Conservation (phyloP, 257 asterid genomes). For the Ocimum tenuiflorum region DNA sequence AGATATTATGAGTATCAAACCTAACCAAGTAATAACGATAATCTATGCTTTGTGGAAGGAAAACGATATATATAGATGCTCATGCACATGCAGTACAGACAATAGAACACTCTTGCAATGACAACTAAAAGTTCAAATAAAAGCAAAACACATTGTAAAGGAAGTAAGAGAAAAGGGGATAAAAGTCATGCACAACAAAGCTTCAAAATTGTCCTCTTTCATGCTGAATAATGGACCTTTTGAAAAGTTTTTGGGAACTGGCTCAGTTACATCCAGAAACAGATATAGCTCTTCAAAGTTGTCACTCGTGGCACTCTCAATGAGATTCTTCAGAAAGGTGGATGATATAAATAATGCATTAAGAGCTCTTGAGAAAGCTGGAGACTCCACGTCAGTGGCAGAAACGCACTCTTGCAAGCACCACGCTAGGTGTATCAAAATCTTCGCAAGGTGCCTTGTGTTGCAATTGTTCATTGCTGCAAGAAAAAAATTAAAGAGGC, state of each 20-base stretch:
- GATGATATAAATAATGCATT: conserved; percentile 79
- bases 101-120: background rate
- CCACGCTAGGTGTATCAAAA: conserved; percentile 74
- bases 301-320: conserved; percentile 66
- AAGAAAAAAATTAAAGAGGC: conserved; percentile 15
- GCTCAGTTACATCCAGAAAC: conserved; percentile 60
- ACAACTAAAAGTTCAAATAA: too few species aligned
- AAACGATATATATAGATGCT: background rate
- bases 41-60: background rate
- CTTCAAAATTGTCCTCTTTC: background rate
- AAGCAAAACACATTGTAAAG: background rate
- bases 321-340: conserved; percentile 68
- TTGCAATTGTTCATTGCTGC: conserved; percentile 70
- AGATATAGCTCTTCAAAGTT: conserved; percentile 70
- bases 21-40: background rate
- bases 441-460: conserved; percentile 89
- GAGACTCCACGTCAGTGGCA: conserved; percentile 44
- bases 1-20: background rate
- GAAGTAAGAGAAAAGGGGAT: conserved; percentile 41
- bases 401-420: conserved; percentile 81
- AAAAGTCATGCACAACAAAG: background rate
- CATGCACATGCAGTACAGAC: background rate
- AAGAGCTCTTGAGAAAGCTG: conserved; percentile 60
- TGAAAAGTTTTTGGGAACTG: conserved; percentile 44
- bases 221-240: conserved; percentile 37